A percentile compares a stretch with the other conserved stretches of the same genome.
These are phyloP conservation scores for Paracoccidioides lutzii DNA, from an alignment of 2,329 filamentous ascomycete species.

Conservation along the genomic window DNA sequence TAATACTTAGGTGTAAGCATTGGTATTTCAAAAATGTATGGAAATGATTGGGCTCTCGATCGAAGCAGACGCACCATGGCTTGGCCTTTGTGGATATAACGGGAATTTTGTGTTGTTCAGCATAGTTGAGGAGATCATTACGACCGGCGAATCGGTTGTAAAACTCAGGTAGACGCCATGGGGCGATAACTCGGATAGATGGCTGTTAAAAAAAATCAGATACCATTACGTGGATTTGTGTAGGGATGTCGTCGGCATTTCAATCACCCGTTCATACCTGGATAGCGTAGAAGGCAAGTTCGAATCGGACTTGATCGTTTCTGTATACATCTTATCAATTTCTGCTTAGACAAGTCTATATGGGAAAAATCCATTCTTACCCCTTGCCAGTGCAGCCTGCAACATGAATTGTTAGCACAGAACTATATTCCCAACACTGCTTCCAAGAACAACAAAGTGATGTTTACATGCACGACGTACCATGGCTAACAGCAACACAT, in stretches of 20 bases:
- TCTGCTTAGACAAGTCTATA: not conserved
- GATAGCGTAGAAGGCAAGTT: conserved; percentile 38
- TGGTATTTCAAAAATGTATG: not conserved
- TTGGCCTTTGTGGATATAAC: conserved; percentile 41
- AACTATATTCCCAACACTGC: not conserved
- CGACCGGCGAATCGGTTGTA: conserved; percentile 38
- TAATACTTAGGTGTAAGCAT: conserved; percentile 6
- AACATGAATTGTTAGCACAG: not conserved
- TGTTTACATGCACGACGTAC: conserved; percentile 1
- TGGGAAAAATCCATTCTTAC: conserved; percentile 2
- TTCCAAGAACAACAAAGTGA: not conserved
- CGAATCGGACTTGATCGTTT: conserved; percentile 39
- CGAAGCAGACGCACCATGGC: conserved; percentile 55
- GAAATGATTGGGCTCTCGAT: conserved; percentile 23
- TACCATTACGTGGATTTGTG: not conserved
- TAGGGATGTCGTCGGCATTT: not conserved
- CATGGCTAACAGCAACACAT: conserved; percentile 31
- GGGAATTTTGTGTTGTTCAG: conserved; percentile 34
- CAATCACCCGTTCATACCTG: conserved; percentile 11
- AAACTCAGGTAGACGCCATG: conserved; percentile 37
- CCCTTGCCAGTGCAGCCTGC: conserved; percentile 36
- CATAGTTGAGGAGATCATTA: conserved; percentile 38
- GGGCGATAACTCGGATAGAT: conserved; percentile 37
- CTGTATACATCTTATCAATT: conserved; percentile 2
- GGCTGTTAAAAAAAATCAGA: conserved; percentile 18